A percentile compares a stretch with the other conserved stretches of the same genome.
Evolutionary conservation across 805 yeast species (phyloP).

Genomic region (Yarrowia alimentaria): DNA sequence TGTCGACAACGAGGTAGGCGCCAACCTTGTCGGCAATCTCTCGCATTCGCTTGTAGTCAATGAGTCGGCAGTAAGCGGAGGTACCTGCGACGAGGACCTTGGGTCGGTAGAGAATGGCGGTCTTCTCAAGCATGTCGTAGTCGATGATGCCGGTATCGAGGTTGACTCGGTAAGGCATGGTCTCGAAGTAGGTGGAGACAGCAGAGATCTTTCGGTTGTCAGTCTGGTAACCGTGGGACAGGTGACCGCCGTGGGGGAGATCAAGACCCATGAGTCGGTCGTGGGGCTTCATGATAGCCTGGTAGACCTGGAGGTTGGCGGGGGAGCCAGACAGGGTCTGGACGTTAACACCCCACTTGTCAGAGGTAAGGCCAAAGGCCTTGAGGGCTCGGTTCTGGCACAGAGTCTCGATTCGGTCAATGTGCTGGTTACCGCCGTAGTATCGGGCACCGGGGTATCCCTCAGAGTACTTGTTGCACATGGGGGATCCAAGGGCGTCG

Average conservation of each 20-base stretch:
- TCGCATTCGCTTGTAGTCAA: slow-evolving; percentile 95
- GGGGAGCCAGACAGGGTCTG: slow-evolving; percentile 97
- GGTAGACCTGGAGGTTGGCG: slow-evolving; percentile 95
- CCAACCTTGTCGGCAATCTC: slow-evolving; percentile 96
- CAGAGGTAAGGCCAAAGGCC: slow-evolving; percentile 77
- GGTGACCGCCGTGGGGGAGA: slow-evolving; percentile 97
- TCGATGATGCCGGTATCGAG: slow-evolving; percentile 92
- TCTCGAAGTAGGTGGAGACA: slow-evolving; percentile 93
- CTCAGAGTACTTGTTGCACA: slow-evolving; percentile 98
- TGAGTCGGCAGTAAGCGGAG: slow-evolving; percentile 94
- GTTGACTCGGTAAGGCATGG: slow-evolving; percentile 97
- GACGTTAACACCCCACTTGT: slow-evolving; percentile 96
- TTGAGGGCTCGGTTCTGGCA: slow-evolving; percentile 94
- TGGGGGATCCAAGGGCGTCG: slow-evolving; percentile 95
- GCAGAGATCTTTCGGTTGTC: slow-evolving; percentile 90
- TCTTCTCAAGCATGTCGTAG: slow-evolving; percentile 90
- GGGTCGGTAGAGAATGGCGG: slow-evolving; percentile 90
- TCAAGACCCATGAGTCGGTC: slow-evolving; percentile 98
- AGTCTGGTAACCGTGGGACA: slow-evolving; percentile 98
- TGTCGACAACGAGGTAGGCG: slow-evolving; percentile 92
- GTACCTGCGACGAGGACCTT: slow-evolving; percentile 97
- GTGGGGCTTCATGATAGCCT: slow-evolving; percentile 90
- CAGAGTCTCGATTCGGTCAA: slow-evolving; percentile 86
- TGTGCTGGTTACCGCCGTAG: slow-evolving; percentile 97
- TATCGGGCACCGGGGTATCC: slow-evolving; percentile 99